Percentiles rank a stretch among this genome's conserved stretches.
Conservation (phyloP, 2,329 filamentous ascomycete species). For the Colletotrichum musae region DNA sequence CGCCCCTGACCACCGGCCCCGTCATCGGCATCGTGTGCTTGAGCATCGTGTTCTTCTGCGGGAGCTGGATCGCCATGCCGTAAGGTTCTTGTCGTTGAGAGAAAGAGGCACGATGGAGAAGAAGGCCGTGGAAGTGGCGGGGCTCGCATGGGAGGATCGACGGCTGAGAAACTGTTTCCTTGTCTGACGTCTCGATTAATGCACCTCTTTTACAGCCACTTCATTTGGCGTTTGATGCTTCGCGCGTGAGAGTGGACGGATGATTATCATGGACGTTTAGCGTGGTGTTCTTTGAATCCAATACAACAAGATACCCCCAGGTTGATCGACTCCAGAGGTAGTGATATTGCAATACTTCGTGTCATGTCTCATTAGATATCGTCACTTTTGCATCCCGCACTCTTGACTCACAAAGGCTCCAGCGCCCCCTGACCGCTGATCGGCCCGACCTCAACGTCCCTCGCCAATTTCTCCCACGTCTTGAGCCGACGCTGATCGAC, state of each 20-base stretch:
- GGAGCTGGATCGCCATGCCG: conserved; percentile 32
- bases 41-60: neutral
- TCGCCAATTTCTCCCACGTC: conserved; percentile 12
- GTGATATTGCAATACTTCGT: too few relatives aligned
- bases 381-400: too few relatives aligned
- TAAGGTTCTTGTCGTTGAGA: neutral
- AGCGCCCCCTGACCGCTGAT: conserved; percentile 12
- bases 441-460: neutral
- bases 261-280: conserved; percentile 11
- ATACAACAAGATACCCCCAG: conserved; percentile 28
- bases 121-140: neutral
- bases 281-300: conserved; percentile 27
- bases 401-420: conserved; percentile 4
- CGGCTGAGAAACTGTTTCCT: too few relatives aligned
- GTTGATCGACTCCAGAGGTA: too few relatives aligned
- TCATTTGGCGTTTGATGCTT: conserved; percentile 4
- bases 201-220: conserved; percentile 17
- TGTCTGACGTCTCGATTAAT: neutral
- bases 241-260: conserved; percentile 3
- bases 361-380: too few relatives aligned
- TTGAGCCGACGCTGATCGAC: conserved; percentile 49
- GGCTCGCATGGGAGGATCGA: neutral
- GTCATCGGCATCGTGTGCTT: conserved; percentile 23
- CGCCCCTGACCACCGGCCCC: conserved; percentile 12
- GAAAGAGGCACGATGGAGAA: too few relatives aligned